These are phyloP conservation scores for Artemisia tridentata DNA, from an alignment of 129 eudicot species.

Conservation along the genomic window DNA sequence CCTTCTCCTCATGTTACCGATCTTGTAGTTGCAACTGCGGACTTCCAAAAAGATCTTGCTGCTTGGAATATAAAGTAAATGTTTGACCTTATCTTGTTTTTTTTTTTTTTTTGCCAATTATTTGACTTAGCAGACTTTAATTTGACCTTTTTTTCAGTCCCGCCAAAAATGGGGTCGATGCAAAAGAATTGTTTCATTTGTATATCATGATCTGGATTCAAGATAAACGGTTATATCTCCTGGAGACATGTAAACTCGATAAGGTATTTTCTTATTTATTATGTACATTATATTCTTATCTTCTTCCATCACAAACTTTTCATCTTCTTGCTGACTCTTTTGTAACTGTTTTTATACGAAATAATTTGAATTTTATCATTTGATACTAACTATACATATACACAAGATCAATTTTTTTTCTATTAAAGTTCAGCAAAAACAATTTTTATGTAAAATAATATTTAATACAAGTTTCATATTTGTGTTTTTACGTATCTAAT, in stretches of 20 bases:
- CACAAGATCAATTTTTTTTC: no score
- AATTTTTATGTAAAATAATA: no score
- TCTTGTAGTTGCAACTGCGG: constrained; percentile 83
- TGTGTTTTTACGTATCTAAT: no score
- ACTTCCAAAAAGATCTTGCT: constrained; percentile 80
- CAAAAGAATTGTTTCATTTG: constrained; percentile 80
- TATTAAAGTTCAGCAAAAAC: no score
- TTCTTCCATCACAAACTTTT: neutral
- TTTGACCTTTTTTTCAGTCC: constrained; percentile 36
- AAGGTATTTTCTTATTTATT: constrained; percentile 42
- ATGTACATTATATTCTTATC: no score
- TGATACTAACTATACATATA: no score
- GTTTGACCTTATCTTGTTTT: neutral
- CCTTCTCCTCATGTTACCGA: constrained; percentile 66
- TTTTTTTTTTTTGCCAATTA: constrained; percentile 2
- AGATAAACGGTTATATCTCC: constrained; percentile 71
- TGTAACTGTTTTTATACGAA: neutral
- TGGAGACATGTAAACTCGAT: constrained; percentile 75
- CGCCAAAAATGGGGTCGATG: constrained; percentile 76
- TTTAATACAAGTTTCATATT: no score
- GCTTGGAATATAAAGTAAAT: constrained; percentile 66
- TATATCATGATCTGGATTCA: constrained; percentile 81
- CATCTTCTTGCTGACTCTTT: neutral
- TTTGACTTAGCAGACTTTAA: constrained; percentile 18
- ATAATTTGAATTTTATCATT: no score